Base-by-base conservation (phyloP, 2,329 filamentous ascomycete genomes). In the Pseudogymnoascus sp. region DNA sequence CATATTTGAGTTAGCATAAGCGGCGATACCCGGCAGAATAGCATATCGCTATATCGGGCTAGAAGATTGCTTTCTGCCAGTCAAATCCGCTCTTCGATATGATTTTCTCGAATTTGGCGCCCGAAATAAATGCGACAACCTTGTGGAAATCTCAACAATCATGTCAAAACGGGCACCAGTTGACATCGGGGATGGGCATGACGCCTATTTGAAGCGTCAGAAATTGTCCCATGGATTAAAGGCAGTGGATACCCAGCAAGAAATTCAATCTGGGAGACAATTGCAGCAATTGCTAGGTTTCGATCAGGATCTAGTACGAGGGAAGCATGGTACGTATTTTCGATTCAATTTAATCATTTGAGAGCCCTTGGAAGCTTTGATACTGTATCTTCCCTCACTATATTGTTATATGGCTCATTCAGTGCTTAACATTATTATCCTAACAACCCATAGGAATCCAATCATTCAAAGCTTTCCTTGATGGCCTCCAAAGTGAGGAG, bases 381-480 rank as follows among this genome's bases (percentile, higher is more conserved):
- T 7, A n/a, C 29, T 21, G 27, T 35, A 33, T 33, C 29, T 55
- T n/a, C n/a, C 29, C n/a, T 55, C 25, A 33, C 29, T 21, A 33
- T 35, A 35, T 33, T 33, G 35, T 33, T 33, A 21, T 10, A 55
- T 55, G 15, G 15, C 27, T 13, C 48, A 2, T n/a, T 13, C 29
- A 33, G 13, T 55, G 5, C 29, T 55, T 55, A 33, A 44, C 21
- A 13, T 33, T 33, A 55, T 10, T 2, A 17, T 13, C 0, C 38
- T 62, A 42, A 61, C 2, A 39, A 27, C 10, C 58, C 2, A 15
- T 58, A 88, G 86, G 84, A 17, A 80, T 91, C 9, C 83, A 86
- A 68, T 85, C 85, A 0, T 84, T 91, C 76, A 91, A 91, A 71
- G 74, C 78, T 6, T 84, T 92, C 48, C 84, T 92, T 65, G 89